A percentile compares a stretch with the other conserved stretches of the same genome.
These are phyloP conservation scores for Aspergillus novofumigatus DNA, from an alignment of 2,329 filamentous ascomycete genomes.

Conservation along the genomic window DNA sequence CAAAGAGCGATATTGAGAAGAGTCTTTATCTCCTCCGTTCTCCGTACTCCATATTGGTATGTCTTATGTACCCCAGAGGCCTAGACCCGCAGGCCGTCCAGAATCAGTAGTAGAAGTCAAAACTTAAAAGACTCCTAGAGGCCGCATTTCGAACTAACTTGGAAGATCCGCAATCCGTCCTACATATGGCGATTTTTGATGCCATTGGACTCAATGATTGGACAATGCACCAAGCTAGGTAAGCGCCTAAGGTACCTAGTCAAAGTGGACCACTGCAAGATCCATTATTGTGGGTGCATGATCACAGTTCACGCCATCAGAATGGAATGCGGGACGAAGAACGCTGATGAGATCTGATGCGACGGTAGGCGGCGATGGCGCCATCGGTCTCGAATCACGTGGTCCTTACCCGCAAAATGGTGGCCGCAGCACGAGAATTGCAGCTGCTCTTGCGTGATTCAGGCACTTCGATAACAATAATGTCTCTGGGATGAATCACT, in stretches of 20 bases:
- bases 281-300: not conserved
- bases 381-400: conserved; percentile 18
- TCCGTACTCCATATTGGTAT: not conserved
- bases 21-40: not conserved
- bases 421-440: conserved; percentile 10
- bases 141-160: not conserved
- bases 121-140: not conserved
- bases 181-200: conserved; percentile 14
- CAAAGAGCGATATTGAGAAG: not conserved
- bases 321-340: not conserved
- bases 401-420: not conserved
- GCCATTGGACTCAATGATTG: conserved; percentile 1
- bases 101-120: not conserved
- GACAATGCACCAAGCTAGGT: not conserved
- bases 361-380: conserved; percentile 13
- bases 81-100: not conserved
- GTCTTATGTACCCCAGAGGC: not conserved
- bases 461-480: not conserved
- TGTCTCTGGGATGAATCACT: not conserved
- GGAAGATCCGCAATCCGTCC: conserved; percentile 14
- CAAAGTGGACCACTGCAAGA: not conserved
- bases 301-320: not conserved
- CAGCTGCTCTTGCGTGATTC: conserved; percentile 18
- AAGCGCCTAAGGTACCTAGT: not conserved
- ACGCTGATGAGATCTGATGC: conserved; percentile 8